Percentiles rank a stretch among this genome's conserved stretches.
Evolutionary conservation across 352 stramenopile genomes (phyloP).

Genomic region (Thraustochytrium striatum): DNA sequence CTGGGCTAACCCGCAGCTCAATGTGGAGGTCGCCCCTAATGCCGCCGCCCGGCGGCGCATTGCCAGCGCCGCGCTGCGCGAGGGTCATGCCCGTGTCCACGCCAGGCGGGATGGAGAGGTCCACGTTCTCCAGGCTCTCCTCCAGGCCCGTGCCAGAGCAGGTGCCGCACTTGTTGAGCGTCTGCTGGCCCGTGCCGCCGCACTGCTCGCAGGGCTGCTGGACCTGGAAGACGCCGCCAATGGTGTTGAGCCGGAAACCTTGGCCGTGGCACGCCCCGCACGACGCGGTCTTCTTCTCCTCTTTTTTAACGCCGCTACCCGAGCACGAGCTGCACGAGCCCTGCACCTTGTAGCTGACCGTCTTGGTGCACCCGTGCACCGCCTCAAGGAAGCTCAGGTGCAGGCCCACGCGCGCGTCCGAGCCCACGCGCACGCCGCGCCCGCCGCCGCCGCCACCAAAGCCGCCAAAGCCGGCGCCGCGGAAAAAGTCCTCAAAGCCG

Average conservation of each 20-base stretch:
- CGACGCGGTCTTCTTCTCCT: neutral
- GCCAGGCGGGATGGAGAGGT: constrained; percentile 17
- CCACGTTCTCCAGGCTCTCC: neutral
- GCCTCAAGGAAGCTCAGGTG: constrained; percentile 40
- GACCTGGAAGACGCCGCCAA: constrained; percentile 32
- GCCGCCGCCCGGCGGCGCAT: constrained; percentile 7
- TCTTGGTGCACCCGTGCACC: constrained; percentile 37
- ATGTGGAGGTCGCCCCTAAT: constrained; percentile 6
- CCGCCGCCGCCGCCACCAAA: neutral
- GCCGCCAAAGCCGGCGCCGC: neutral
- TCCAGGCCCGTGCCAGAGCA: constrained; percentile 27
- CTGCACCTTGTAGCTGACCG: constrained; percentile 20
- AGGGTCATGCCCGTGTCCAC: constrained; percentile 40
- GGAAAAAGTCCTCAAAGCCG: constrained; percentile 48
- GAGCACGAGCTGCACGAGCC: constrained; percentile 16
- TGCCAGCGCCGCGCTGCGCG: neutral
- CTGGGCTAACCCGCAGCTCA: constrained; percentile 1
- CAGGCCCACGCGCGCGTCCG: neutral
- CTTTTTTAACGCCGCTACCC: neutral
- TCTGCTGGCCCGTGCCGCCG: constrained; percentile 11
- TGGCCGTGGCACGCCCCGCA: constrained; percentile 37
- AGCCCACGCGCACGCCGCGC: neutral
- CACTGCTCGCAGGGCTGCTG: constrained; percentile 17
- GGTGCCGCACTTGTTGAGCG: constrained; percentile 30
- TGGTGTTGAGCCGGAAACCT: constrained; percentile 5